phyloP scores from a whole-genome alignment of 1,139 yeast species.

The Hansenula sp. region DNA sequence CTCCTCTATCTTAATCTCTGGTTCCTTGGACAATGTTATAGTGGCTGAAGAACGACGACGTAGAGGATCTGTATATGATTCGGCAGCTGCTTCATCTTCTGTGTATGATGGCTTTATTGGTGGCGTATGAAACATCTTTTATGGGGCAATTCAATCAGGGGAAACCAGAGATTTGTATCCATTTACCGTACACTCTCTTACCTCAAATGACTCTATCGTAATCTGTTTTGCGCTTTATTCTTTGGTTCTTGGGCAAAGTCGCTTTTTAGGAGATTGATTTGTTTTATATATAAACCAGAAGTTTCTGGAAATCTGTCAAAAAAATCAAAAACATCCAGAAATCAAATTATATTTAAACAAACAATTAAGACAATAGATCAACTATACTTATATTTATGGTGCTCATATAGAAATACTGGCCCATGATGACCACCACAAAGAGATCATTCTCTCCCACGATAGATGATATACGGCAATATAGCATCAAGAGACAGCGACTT shows the following conservation, averaged over 20 bases:
- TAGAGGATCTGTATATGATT: conserved; percentile 16
- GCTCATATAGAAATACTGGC: background rate
- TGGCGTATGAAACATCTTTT: conserved; percentile 31
- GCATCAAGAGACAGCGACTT: conserved; percentile 10
- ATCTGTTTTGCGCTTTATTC: no score
- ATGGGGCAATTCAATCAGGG: no score
- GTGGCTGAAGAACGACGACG: background rate
- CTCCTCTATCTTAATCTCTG: background rate
- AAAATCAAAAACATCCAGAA: background rate
- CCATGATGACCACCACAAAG: background rate
- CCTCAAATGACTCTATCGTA: no score
- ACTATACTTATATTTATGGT: background rate
- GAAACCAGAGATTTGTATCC: no score
- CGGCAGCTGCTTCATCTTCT: conserved; percentile 17
- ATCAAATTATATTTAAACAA: background rate
- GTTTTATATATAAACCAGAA: background rate
- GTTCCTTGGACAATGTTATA: no score
- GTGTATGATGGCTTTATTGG: conserved; percentile 26
- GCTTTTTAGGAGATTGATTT: no score
- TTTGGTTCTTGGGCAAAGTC: no score
- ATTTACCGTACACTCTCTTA: no score
- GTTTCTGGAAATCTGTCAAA: background rate
- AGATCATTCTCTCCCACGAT: conserved; percentile 14
- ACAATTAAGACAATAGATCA: background rate
- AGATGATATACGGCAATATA: conserved; percentile 16